Percentiles rank a stretch among this genome's conserved stretches.
Evolutionary conservation across 2,329 filamentous ascomycete species (phyloP).

Genomic region (Cladosporium colombiae): DNA sequence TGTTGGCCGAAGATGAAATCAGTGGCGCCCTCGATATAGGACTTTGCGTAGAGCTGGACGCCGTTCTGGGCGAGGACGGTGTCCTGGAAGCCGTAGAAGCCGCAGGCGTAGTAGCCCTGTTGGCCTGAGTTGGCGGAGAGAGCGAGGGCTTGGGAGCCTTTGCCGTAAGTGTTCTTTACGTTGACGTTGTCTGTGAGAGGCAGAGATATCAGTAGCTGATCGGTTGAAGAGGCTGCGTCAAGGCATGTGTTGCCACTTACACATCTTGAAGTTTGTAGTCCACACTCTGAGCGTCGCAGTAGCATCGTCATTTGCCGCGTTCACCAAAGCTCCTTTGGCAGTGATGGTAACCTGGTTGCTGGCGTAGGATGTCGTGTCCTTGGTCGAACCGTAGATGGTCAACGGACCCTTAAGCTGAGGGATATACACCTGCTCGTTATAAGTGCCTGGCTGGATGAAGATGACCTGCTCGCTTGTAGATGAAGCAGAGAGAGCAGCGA

Average conservation of each 20-base stretch:
- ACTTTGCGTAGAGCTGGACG: constrained; percentile 57
- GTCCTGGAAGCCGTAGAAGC: constrained; percentile 61
- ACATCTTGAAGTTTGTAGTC: constrained; percentile 47
- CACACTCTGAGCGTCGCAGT: constrained; percentile 40
- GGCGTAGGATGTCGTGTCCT: constrained; percentile 53
- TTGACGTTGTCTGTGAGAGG: constrained; percentile 60
- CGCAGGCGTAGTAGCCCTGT: constrained; percentile 45
- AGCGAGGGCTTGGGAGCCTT: constrained; percentile 21
- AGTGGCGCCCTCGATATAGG: constrained; percentile 58
- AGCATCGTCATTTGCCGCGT: constrained; percentile 52
- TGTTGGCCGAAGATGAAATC: constrained; percentile 59
- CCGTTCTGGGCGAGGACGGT: constrained; percentile 53
- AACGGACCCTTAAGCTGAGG: constrained; percentile 42
- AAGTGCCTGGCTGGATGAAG: constrained; percentile 63
- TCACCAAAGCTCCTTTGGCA: constrained; percentile 48
- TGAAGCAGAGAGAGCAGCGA: constrained; percentile 57
- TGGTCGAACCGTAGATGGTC: constrained; percentile 61
- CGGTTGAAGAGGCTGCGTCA: background rate
- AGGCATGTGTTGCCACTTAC: constrained; percentile 37
- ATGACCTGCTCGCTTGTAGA: constrained; percentile 50
- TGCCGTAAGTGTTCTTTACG: constrained; percentile 52
- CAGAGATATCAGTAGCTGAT: background rate
- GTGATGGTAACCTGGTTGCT: constrained; percentile 59
- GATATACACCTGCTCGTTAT: constrained; percentile 58
- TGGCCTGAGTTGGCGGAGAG: background rate